These are phyloP conservation scores for Yarrowia porcina DNA, from an alignment of 805 yeast genomes.

Conservation along the genomic window DNA sequence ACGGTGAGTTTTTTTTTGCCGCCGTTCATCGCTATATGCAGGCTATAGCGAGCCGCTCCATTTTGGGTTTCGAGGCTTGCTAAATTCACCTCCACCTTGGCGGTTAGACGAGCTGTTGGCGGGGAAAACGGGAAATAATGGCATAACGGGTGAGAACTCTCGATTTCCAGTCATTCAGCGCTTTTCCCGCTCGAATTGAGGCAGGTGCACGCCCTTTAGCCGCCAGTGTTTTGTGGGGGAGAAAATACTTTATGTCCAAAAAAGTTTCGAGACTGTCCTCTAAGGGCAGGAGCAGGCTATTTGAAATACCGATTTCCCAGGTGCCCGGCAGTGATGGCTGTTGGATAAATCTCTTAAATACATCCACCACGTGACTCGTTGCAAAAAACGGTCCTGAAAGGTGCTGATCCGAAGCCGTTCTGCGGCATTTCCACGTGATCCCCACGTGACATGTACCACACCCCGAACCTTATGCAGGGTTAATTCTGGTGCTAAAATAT, in stretches of 20 bases:
- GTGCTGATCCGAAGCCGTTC: neutral
- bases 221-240: neutral
- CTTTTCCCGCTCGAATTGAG: neutral
- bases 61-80: conserved; percentile 21
- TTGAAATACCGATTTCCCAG: neutral
- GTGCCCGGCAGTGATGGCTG: neutral
- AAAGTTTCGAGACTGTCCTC: neutral
- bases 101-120: neutral
- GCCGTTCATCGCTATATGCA: conserved; percentile 18
- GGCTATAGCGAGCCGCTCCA: conserved; percentile 11
- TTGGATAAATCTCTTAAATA: neutral
- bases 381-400: neutral
- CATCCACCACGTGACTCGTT: neutral
- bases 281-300: conserved; percentile 21
- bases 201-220: neutral
- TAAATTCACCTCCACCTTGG: neutral
- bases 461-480: conserved; percentile 8
- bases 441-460: conserved; percentile 5
- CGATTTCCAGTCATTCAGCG: neutral
- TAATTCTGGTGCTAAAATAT: conserved; percentile 9
- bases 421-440: conserved; percentile 15
- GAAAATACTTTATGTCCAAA: neutral
- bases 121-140: neutral
- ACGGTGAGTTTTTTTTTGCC: neutral
- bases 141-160: neutral